A percentile compares a stretch with the other conserved stretches of the same genome.
Evolutionary conservation across 768 basidiomycete species (phyloP).

Genomic region (Brasilioporus rufonigricans): DNA sequence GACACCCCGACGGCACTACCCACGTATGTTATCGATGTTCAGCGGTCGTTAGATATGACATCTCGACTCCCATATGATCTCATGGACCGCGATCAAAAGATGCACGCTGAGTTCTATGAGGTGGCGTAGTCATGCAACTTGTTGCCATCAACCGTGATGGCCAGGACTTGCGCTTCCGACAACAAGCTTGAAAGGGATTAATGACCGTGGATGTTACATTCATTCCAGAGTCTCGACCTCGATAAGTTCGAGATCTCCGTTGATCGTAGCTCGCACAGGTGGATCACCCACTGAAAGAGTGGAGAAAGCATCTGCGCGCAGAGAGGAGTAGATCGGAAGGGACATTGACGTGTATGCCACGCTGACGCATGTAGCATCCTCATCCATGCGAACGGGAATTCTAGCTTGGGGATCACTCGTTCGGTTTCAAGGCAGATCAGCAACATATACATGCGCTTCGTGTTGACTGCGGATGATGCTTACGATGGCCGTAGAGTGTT

Average conservation of each 20-base stretch:
- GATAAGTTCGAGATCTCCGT: background rate
- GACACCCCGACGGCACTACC: conserved; percentile 1
- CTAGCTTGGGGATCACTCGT: background rate
- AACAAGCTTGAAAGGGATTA: background rate
- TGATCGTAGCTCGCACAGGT: background rate
- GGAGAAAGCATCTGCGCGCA: background rate
- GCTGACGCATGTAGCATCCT: no score
- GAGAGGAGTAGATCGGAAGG: no score
- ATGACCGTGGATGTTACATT: background rate
- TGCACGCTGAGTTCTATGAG: background rate
- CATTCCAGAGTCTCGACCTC: background rate
- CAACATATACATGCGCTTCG: background rate
- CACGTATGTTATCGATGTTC: background rate
- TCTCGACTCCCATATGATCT: background rate
- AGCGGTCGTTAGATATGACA: background rate
- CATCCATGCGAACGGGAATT: background rate
- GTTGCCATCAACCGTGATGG: background rate
- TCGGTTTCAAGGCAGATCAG: background rate
- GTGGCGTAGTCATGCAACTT: background rate
- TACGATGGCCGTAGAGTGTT: background rate
- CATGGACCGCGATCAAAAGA: background rate
- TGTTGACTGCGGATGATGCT: background rate
- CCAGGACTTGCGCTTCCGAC: background rate
- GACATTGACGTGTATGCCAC: background rate
- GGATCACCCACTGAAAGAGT: no score